A percentile compares a stretch with the other conserved stretches of the same genome.
phyloP scores from a whole-genome alignment of 441 rosid species.

The Eruca vesicaria region DNA sequence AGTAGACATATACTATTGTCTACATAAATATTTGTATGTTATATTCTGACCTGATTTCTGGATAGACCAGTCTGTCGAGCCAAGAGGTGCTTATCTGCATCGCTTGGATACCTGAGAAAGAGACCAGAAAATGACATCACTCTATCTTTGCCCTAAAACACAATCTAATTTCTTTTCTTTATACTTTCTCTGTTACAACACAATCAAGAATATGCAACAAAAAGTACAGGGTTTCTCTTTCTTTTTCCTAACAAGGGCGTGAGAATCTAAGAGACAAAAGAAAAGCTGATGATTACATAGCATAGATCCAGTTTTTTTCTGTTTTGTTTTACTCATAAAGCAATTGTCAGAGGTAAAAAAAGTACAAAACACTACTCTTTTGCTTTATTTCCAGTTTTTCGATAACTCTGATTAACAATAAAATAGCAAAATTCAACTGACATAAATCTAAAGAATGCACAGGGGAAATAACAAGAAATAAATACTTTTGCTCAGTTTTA shows the following conservation, averaged over 20 bases:
- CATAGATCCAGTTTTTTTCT: slow-evolving; percentile 30
- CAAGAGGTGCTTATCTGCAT: slow-evolving; percentile 97
- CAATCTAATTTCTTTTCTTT: slow-evolving; percentile 12
- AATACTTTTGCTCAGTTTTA: slow-evolving; percentile 6
- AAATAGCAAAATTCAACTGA: slow-evolving; percentile 30
- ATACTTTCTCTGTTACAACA: slow-evolving; percentile 3
- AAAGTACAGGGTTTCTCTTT: slow-evolving; percentile 28
- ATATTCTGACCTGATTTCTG: slow-evolving; percentile 77
- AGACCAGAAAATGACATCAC: slow-evolving; percentile 75
- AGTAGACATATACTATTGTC: neutral
- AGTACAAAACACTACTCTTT: slow-evolving; percentile 25
- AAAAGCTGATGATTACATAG: slow-evolving; percentile 42
- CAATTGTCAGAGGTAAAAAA: slow-evolving; percentile 24
- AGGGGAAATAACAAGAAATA: slow-evolving; percentile 1
- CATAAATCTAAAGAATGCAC: slow-evolving; percentile 6
- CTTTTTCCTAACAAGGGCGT: slow-evolving; percentile 57
- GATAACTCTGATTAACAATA: slow-evolving; percentile 24
- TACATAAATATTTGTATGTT: neutral
- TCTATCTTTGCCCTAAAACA: slow-evolving; percentile 36
- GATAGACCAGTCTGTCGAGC: slow-evolving; percentile 98
- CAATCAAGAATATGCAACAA: slow-evolving; percentile 26
- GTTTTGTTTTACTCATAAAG: slow-evolving; percentile 27
- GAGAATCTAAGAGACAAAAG: slow-evolving; percentile 67
- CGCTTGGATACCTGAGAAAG: slow-evolving; percentile 99
- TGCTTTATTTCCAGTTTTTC: slow-evolving; percentile 35